phyloP scores from a whole-genome alignment of 345 rosid species.

The Erysimum cheiranthoides region DNA sequence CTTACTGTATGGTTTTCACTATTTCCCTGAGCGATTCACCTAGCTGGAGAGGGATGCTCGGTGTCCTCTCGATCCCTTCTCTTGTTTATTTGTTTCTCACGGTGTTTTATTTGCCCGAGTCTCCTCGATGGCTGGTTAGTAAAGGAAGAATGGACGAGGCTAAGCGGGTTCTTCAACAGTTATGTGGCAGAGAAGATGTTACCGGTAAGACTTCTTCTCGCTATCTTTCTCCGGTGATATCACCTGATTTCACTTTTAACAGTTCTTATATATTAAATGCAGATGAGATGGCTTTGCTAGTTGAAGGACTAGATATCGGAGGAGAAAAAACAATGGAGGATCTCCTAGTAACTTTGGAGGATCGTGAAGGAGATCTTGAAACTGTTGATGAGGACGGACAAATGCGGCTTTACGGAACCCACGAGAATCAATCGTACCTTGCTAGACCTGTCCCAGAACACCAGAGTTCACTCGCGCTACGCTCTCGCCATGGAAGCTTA shows the following conservation, averaged over 20 bases:
- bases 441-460: slow-evolving; percentile 89
- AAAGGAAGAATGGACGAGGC: slow-evolving; percentile 96
- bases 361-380: slow-evolving; percentile 61
- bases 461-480: slow-evolving; percentile 68
- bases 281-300: slow-evolving; percentile 98
- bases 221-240: not conserved
- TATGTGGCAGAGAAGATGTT: slow-evolving; percentile 93
- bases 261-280: not conserved
- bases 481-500: slow-evolving; percentile 87
- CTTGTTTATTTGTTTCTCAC: slow-evolving; percentile 65
- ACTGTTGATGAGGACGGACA: slow-evolving; percentile 64
- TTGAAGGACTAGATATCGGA: slow-evolving; percentile 93
- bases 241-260: not conserved
- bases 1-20: slow-evolving; percentile 91
- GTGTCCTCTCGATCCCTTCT: slow-evolving; percentile 88
- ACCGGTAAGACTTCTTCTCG: slow-evolving; percentile 58
- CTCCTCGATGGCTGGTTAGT: slow-evolving; percentile 99
- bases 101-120: slow-evolving; percentile 92
- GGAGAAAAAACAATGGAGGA: slow-evolving; percentile 92
- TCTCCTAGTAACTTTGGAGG: slow-evolving; percentile 79
- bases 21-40: slow-evolving; percentile 77
- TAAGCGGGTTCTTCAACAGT: slow-evolving; percentile 76
- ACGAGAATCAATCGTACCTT: slow-evolving; percentile 82
- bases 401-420: slow-evolving; percentile 77
- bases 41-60: slow-evolving; percentile 95